Evolutionary conservation across 208 protist genomes (phyloP), one percentile per base, ranked within the genome.

Genomic region (Acanthamoeba castellanii): DNA sequence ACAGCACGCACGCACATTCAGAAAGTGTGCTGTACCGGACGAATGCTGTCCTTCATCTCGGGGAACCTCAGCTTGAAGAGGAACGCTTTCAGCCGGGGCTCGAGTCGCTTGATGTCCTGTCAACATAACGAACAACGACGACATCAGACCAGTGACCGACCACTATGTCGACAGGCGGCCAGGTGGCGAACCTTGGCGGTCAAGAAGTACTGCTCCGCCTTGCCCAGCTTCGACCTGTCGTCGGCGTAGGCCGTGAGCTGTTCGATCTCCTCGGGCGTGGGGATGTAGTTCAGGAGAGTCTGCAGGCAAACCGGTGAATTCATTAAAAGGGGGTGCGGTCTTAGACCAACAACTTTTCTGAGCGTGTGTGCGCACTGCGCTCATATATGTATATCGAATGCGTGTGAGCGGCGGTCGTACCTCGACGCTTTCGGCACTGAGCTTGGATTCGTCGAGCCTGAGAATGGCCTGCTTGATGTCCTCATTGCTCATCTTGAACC

Each of bases 181-280:
- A 70, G 45, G 45, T 11, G n/a, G 32, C 27, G 42, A n/a, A 72
- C 61, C 61, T 52, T 50, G 37, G 78, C 34, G 89, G 96, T 88
- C 16, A 84, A 9, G 59, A 93, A 93, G 88, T 61, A 93, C 88
- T 93, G 55, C 66, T 93, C 88, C 6, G 88, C 88, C 59, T 37
- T 93, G 42, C 88, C 88, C 55, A 93, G 88, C 88, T 93, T 93
- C 6, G 18, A 32, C 13, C n/a, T n/a, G 34, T 93, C 88, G 11
- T 57, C 82, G 20, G 37, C n/a, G 50, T 89, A 89, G 27, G 11
- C n/a, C 3, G 20, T 18, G n/a, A 89, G 72, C 82, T 45, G 55
- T 42, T 89, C 82, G 25, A 89, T 89, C 45, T 89, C 57, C 22
- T 81, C 72, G 16, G 72, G 4, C 5, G 72, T 81, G 8, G 72